phyloP scores from a whole-genome alignment of 768 basidiomycete species.

The Amyloporia xantha region DNA sequence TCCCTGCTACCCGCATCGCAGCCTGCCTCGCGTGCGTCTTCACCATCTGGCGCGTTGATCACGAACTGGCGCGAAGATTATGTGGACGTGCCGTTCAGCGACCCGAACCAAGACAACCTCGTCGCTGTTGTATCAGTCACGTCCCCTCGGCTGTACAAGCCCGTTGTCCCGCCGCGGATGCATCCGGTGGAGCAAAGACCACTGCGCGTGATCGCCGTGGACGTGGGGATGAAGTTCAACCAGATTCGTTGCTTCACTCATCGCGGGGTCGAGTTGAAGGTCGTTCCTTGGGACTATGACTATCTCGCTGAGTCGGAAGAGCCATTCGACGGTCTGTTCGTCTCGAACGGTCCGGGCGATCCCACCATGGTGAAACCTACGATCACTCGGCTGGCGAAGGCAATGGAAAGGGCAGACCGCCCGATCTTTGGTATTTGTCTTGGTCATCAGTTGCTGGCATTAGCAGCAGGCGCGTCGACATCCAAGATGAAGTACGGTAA shows the following conservation, averaged over 20 bases:
- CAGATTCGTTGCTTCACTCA: slow-evolving; percentile 94
- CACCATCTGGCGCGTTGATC: slow-evolving; percentile 38
- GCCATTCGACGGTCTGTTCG: slow-evolving; percentile 89
- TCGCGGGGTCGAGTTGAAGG: slow-evolving; percentile 92
- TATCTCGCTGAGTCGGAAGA: slow-evolving; percentile 66
- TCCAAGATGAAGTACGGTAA: slow-evolving; percentile 99
- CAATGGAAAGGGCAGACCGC: slow-evolving; percentile 63
- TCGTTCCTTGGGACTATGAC: slow-evolving; percentile 97
- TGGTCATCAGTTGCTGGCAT: slow-evolving; percentile 93
- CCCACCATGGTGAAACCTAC: slow-evolving; percentile 79
- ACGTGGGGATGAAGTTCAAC: slow-evolving; percentile 99
- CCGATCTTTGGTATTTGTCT: slow-evolving; percentile 99
- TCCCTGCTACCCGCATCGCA: slow-evolving; percentile 31
- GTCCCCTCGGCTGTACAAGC: slow-evolving; percentile 61
- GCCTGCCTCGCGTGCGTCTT: slow-evolving; percentile 41
- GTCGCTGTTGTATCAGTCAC: slow-evolving; percentile 83
- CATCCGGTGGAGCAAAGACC: slow-evolving; percentile 71
- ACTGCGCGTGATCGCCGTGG: slow-evolving; percentile 82
- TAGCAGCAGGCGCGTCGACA: slow-evolving; percentile 89
- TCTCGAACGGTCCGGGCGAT: slow-evolving; percentile 98
- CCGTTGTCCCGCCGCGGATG: slow-evolving; percentile 44
- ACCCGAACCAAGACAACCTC: slow-evolving; percentile 86
- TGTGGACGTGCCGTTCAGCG: slow-evolving; percentile 72
- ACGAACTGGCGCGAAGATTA: slow-evolving; percentile 79
- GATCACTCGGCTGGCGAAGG: slow-evolving; percentile 56